Conservation (phyloP, 176 grass and related monocot species). For the Otatea glauca region DNA sequence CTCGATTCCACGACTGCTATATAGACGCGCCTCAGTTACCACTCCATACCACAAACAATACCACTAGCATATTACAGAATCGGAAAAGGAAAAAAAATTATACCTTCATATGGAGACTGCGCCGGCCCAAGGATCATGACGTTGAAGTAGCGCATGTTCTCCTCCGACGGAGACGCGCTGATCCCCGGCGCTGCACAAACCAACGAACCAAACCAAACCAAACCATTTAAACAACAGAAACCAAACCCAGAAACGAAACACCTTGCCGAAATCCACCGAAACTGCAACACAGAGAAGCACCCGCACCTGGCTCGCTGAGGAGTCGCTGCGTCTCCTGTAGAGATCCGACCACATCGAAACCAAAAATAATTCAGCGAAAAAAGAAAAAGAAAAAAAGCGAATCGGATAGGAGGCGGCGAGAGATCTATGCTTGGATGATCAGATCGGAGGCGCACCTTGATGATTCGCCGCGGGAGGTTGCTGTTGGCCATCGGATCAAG, state of each 20-base stretch:
- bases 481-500: slow-evolving; percentile 84
- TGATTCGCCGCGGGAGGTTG: slow-evolving; percentile 96
- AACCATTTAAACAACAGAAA: slow-evolving; percentile 26
- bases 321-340: slow-evolving; percentile 92
- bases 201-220: slow-evolving; percentile 14
- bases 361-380: neutral
- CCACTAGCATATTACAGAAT: neutral
- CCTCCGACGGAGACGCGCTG: slow-evolving; percentile 91
- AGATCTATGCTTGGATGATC: slow-evolving; percentile 41
- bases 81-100: neutral
- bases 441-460: slow-evolving; percentile 70
- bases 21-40: neutral
- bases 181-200: too few relatives aligned
- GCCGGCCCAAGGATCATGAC: slow-evolving; percentile 94
- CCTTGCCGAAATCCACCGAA: slow-evolving; percentile 21
- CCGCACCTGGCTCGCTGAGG: slow-evolving; percentile 90
- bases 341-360: slow-evolving; percentile 42
- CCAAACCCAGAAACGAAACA: neutral
- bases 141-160: slow-evolving; percentile 99
- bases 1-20: neutral
- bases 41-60: neutral
- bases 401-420: slow-evolving; percentile 13
- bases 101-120: slow-evolving; percentile 87
- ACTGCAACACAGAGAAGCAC: neutral
- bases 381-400: neutral